Evolutionary conservation across 768 basidiomycete species (phyloP), one percentile per base, ranked within the genome.

Genomic region (Mycena olivaceomarginata): DNA sequence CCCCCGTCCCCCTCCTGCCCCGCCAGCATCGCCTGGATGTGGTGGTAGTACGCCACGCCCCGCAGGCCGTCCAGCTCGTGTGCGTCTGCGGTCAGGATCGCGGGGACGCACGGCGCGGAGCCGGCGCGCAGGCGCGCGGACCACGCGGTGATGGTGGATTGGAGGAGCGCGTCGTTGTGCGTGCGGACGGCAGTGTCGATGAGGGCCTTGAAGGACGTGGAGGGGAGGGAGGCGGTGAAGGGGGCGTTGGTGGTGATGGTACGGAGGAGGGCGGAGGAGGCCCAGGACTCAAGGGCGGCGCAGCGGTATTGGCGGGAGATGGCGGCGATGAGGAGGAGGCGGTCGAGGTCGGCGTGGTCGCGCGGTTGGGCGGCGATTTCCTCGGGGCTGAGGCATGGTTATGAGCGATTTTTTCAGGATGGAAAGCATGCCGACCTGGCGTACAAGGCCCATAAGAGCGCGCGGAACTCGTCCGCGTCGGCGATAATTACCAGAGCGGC

Each of bases 291-390:
- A 76, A 91, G 85, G 25, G 82, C 83, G 40, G 85, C 85, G 80
- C 90, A 90, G 53, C 88, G 85, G 82, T 90, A 90, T 73, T 89
- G 90, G 74, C 88, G 84, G 20, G 90, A 86, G 76, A 91, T 90
- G 48, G 87, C 85, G 57, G 89, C 85, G 59, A 93, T 87, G 51
- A 85, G 87, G 41, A 85, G 80, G 45, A 91, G 84, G 53, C 87
- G 88, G 67, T 88, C 86, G 40, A 88, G 76, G 45, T 85, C 82
- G 20, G 86, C 83, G 45, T 89, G 88, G 46, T 86, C 82, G 31
- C 85, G 81, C 78, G 88, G 87, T 9, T 86, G 88, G 9, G 85
- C 81, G 73, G 87, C 85, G 37, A 91, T 85, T 31, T 91, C 89
- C 7, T 87, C 87, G 10, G 87, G 86, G 59, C 91, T 92, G 73